phyloP scores from a whole-genome alignment of 192 early-diverging fungal species.

The Mortierella claussenii region DNA sequence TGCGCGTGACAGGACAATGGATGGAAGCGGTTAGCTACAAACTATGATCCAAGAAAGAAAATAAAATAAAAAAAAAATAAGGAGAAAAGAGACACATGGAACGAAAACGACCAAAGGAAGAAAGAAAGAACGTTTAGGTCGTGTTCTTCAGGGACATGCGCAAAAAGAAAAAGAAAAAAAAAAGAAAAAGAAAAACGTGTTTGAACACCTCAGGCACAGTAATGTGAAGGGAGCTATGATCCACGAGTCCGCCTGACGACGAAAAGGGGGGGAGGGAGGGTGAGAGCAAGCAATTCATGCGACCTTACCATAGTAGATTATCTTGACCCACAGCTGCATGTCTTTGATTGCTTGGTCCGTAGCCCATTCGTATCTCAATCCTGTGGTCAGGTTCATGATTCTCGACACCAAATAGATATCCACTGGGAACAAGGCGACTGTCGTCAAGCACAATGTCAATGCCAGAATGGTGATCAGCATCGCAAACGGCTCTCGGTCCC shows the following conservation, averaged over 20 bases:
- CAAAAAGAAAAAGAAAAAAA: too few species aligned
- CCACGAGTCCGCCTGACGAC: too few species aligned
- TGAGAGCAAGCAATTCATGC: too few species aligned
- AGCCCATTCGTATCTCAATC: conserved; percentile 67
- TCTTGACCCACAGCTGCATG: conserved; percentile 50
- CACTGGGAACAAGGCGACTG: conserved; percentile 61
- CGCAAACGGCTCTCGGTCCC: conserved; percentile 62
- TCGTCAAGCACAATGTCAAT: conserved; percentile 57
- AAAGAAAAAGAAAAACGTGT: background rate
- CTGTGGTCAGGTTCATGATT: conserved; percentile 60
- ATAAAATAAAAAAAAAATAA: too few species aligned
- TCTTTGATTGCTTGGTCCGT: conserved; percentile 55
- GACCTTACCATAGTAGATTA: conserved; percentile 63
- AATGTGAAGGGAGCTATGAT: too few species aligned
- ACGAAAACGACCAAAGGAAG: too few species aligned
- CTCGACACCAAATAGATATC: conserved; percentile 70
- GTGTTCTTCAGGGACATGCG: too few species aligned
- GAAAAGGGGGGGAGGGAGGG: too few species aligned
- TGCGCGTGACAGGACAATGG: background rate
- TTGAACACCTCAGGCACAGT: too few species aligned
- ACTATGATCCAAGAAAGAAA: too few species aligned
- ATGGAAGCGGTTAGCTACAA: background rate
- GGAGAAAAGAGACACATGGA: too few species aligned
- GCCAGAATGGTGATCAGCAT: conserved; percentile 60
- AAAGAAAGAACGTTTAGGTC: too few species aligned